phyloP scores from a whole-genome alignment of 805 yeast genomes.

The Brettanomyces custersianus region DNA sequence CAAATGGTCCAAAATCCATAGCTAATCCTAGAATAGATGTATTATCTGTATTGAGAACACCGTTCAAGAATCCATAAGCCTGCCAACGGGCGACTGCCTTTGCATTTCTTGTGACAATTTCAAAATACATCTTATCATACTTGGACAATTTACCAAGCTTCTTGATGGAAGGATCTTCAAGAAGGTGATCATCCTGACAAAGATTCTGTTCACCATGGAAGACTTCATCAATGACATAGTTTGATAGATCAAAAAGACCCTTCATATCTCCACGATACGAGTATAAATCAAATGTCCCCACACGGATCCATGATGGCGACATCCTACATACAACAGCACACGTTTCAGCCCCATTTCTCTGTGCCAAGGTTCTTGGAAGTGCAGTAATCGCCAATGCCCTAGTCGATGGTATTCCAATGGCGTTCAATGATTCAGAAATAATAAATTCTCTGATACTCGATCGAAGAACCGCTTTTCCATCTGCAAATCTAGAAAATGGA shows the following conservation, averaged over 20 bases:
- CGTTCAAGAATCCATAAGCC: conserved; percentile 85
- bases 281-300: conserved; percentile 83
- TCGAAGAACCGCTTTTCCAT: conserved; percentile 87
- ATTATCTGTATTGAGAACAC: conserved; percentile 91
- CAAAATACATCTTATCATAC: conserved; percentile 66
- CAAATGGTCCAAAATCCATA: conserved; percentile 92
- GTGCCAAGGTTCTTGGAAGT: conserved; percentile 71
- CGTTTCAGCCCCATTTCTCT: conserved; percentile 59
- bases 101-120: conserved; percentile 69
- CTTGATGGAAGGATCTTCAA: conserved; percentile 19
- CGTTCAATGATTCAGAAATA: conserved; percentile 71
- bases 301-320: conserved; percentile 79
- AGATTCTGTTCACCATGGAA: conserved; percentile 31
- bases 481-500: conserved; percentile 91
- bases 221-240: conserved; percentile 63
- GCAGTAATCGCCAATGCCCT: conserved; percentile 68
- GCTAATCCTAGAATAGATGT: conserved; percentile 84
- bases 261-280: conserved; percentile 61
- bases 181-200: conserved; percentile 21
- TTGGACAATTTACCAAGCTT: conserved; percentile 33
- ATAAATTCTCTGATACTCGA: conserved; percentile 85
- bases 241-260: conserved; percentile 55
- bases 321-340: conserved; percentile 82
- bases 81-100: conserved; percentile 77
- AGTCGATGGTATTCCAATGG: conserved; percentile 80